phyloP scores from a whole-genome alignment of 495 filamentous ascomycete species.

The Lichina pygmaea region DNA sequence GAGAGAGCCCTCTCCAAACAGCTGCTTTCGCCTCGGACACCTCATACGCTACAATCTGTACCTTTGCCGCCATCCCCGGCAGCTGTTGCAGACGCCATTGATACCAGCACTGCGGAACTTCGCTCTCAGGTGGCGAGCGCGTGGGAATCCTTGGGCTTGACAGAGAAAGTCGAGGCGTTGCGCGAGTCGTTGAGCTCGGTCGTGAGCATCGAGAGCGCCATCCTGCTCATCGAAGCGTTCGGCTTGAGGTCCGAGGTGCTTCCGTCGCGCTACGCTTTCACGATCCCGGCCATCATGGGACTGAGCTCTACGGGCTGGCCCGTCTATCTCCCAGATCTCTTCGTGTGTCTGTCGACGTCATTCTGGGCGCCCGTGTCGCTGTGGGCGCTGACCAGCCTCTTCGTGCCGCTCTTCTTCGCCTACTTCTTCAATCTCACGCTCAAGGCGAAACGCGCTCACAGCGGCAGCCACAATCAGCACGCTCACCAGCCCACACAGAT shows the following conservation, averaged over 20 bases:
- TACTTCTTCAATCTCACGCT: conserved; percentile 72
- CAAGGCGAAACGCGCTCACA: conserved; percentile 13
- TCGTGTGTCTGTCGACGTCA: conserved; percentile 39
- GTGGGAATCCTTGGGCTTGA: conserved; percentile 19
- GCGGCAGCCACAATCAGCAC: background rate
- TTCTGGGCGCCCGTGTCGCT: conserved; percentile 68
- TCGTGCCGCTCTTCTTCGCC: conserved; percentile 40
- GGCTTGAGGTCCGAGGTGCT: conserved; percentile 33
- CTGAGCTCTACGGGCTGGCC: conserved; percentile 20
- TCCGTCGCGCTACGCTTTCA: conserved; percentile 41
- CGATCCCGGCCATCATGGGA: conserved; percentile 23
- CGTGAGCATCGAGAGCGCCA: conserved; percentile 31
- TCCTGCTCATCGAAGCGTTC: conserved; percentile 27
- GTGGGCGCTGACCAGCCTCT: conserved; percentile 46
- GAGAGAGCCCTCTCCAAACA: conserved; percentile 2
- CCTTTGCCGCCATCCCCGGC: conserved; percentile 63
- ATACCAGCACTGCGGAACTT: conserved; percentile 38
- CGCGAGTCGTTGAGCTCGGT: conserved; percentile 35
- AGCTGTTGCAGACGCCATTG: conserved; percentile 58
- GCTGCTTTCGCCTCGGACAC: conserved; percentile 22
- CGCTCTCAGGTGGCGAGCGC: conserved; percentile 20
- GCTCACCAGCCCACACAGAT: conserved; percentile 7
- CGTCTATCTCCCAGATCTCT: conserved; percentile 55
- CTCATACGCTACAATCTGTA: conserved; percentile 21
- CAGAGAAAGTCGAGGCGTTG: conserved; percentile 20